Base-by-base conservation (phyloP, 805 yeast species). In the Lachancea kluyveri region DNA sequence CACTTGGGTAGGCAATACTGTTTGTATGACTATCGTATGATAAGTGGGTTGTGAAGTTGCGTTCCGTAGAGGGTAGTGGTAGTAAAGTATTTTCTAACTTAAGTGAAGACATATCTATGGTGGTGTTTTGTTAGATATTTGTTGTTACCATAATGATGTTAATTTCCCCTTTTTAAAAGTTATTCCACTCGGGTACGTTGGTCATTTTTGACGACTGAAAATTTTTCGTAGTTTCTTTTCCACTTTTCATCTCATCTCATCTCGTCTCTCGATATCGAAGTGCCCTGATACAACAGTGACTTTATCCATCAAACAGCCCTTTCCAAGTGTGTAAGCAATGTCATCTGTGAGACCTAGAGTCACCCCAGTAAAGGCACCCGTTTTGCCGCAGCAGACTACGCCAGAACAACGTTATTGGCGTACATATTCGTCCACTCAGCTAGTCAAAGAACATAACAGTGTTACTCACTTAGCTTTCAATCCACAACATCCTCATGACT, bases 361-460 rank as follows among this genome's bases (percentile, higher is more conserved):
- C 6, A 66, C 71, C 17, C 78, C 76, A 17, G 72, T 70, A 18
- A 70, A 84, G 52, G 77, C 74, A 40, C 82, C 95, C 1, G 77
- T 83, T 1, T 69, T 85, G 30, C 94, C 95, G 3, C 77, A 83
- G 8, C 63, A 58, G 28, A 79, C 88, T 2, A 85, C 95, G 0
- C 90, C 96, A 1, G 97, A 90, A 45, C 94, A 87, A 51, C 70
- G 94, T 45, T 90, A 83, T 62, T 92, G 97, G 97, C 69, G 94
- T 46, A 83, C 86, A 5, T 88, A 79, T 56, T 67, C 72, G 18
- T 80, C 77, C 43, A 90, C 97, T 3, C 90, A 90, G 54, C 67
- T 92, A 22, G 86, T 88, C 17, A 90, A 92, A 57, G 97, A 92
- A 57, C 90, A 84, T 60, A 87, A 84, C 58, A 85, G 96, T 24